phyloP scores from a whole-genome alignment of 306 rosid species.

The Quercus wislizeni region DNA sequence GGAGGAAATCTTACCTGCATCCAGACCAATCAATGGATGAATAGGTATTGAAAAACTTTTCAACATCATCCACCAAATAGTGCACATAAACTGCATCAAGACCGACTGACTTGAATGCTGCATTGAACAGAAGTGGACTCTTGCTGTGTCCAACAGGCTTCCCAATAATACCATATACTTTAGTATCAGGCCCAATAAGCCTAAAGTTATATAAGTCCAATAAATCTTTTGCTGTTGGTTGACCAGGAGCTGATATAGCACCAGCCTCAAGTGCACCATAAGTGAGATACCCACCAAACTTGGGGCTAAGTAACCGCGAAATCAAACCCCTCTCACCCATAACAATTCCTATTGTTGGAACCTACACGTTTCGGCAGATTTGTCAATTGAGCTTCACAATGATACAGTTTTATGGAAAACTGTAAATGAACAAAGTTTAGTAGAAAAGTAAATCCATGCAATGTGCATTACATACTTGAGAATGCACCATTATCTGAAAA shows the following conservation, averaged over 20 bases:
- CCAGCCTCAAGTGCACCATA: slow-evolving; percentile 39
- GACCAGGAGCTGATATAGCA: slow-evolving; percentile 38
- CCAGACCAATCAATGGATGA: slow-evolving; percentile 40
- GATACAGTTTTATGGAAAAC: not conserved
- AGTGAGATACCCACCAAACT: slow-evolving; percentile 46
- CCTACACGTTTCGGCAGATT: slow-evolving; percentile 17
- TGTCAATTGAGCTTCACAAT: not conserved
- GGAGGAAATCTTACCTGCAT: slow-evolving; percentile 34
- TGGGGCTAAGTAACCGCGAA: slow-evolving; percentile 40
- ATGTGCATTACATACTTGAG: slow-evolving; percentile 28
- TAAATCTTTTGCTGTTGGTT: slow-evolving; percentile 34
- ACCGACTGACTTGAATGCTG: slow-evolving; percentile 41
- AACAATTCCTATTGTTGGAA: slow-evolving; percentile 38
- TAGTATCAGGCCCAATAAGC: slow-evolving; percentile 38
- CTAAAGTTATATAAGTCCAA: slow-evolving; percentile 45
- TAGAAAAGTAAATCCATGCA: not conserved
- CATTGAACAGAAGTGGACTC: slow-evolving; percentile 48
- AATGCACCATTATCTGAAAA: slow-evolving; percentile 40
- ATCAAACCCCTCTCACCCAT: slow-evolving; percentile 48
- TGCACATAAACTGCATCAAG: slow-evolving; percentile 45
- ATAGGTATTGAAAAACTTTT: slow-evolving; percentile 39
- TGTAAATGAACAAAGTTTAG: not conserved
- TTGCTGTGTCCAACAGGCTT: slow-evolving; percentile 57
- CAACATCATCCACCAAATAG: slow-evolving; percentile 43
- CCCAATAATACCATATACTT: slow-evolving; percentile 43